Evolutionary conservation across 139 green algal genomes (phyloP).

Genomic region (Microglena sp.): DNA sequence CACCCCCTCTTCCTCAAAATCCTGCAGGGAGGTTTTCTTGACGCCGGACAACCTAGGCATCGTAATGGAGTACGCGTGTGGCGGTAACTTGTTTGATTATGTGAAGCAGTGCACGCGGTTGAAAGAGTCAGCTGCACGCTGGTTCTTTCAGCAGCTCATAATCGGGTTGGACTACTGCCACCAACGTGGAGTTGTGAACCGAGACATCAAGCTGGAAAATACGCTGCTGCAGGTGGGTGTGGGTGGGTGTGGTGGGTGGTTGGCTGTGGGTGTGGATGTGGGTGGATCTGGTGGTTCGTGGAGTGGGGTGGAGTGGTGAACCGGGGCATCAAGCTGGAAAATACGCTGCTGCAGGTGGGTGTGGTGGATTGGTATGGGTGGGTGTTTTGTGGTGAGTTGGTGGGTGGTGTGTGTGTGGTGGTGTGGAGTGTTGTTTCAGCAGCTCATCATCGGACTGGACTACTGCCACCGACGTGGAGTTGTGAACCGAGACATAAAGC

Average conservation of each 20-base stretch:
- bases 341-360: conserved; percentile 34
- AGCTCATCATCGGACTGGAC: conserved; percentile 83
- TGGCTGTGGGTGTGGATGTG: no score
- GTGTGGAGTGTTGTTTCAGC: conserved; percentile 99
- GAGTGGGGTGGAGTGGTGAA: no score
- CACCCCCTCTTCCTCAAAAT: no score
- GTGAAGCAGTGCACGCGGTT: conserved; percentile 29
- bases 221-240: conserved; percentile 75
- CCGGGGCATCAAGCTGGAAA: conserved; percentile 21
- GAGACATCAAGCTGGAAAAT: conserved; percentile 85
- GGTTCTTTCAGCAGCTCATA: conserved; percentile 99
- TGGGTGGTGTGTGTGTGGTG: no score
- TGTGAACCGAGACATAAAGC: conserved; percentile 12
- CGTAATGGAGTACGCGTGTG: conserved; percentile 81
- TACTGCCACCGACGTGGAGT: conserved; percentile 84
- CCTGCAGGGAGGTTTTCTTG: conserved; percentile 80
- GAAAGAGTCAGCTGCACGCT: conserved; percentile 84
- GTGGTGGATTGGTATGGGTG: no score
- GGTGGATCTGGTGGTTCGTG: no score
- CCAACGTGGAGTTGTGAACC: conserved; percentile 52
- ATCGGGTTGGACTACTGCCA: conserved; percentile 88
- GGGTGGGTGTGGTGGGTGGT: no score
- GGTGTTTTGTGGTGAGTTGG: no score
- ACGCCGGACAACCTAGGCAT: conserved; percentile 79
- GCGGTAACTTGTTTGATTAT: conserved; percentile 87